phyloP scores from a whole-genome alignment of 2,329 filamentous ascomycete species.

The Colletotrichum sp. region DNA sequence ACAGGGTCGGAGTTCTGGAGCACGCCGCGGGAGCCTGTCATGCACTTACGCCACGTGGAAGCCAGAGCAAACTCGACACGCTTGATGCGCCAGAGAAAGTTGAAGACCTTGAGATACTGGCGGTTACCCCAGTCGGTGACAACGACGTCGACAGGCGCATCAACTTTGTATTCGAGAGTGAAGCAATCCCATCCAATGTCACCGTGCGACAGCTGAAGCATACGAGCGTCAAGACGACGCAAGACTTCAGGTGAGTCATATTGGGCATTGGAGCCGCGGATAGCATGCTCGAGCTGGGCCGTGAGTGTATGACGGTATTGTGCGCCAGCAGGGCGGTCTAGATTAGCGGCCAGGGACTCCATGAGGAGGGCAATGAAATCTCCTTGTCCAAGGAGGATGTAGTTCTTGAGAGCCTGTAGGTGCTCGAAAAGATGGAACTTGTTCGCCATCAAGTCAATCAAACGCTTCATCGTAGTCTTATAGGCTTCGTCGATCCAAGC shows the following conservation, averaged over 20 bases:
- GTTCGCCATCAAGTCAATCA: constrained; percentile 91
- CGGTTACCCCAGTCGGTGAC: constrained; percentile 95
- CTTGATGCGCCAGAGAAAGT: constrained; percentile 98
- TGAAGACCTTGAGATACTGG: constrained; percentile 98
- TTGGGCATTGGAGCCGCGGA: constrained; percentile 95
- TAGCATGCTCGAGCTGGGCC: constrained; percentile 96
- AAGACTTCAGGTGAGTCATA: constrained; percentile 93
- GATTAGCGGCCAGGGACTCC: constrained; percentile 91
- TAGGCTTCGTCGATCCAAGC: constrained; percentile 96
- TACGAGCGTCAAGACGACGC: constrained; percentile 90
- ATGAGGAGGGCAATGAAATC: constrained; percentile 97
- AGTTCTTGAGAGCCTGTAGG: constrained; percentile 89
- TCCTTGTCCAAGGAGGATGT: constrained; percentile 91
- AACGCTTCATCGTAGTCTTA: constrained; percentile 94
- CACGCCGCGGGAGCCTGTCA: constrained; percentile 93
- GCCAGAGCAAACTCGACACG: constrained; percentile 93
- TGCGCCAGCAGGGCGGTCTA: constrained; percentile 93
- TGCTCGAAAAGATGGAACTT: constrained; percentile 97
- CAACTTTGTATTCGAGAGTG: constrained; percentile 97
- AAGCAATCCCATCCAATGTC: constrained; percentile 99
- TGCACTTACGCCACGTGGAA: constrained; percentile 92
- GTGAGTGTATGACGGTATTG: constrained; percentile 97
- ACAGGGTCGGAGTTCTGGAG: constrained; percentile 74
- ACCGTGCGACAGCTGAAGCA: constrained; percentile 94
- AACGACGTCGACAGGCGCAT: constrained; percentile 94